Base-by-base conservation (phyloP, 768 basidiomycete species). In the Lactarius hatsudake region DNA sequence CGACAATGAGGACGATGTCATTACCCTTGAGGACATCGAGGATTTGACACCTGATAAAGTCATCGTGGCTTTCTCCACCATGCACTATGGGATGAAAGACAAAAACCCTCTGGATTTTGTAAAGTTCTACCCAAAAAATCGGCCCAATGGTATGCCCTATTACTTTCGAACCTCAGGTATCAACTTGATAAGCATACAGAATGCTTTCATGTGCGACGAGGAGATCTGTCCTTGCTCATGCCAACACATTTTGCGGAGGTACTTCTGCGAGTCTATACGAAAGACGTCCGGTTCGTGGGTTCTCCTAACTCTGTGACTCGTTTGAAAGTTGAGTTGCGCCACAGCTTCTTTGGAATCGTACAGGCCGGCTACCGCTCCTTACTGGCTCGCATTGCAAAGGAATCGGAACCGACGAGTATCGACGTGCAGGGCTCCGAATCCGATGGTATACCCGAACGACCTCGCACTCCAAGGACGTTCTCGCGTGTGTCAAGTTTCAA, bases 81-180 rank as follows among this genome's bases (percentile, higher is more conserved):
- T 93, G 81, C 93, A 94, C 73, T 88, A 90, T 71, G 93, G 92
- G 3, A 90, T 89, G 86, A 79, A 83, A 69, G 84, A 85, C 54
- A 75, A 79, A 68, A 91, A 90, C 71, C 93, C 93, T 1, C 73
- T 93, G 56, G 82, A 88, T 55, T 81, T 76, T 18, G 84, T 92
- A 62, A 85, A 81, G 73, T 94, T 93, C 72, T 93, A 92, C 72
- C 85, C 86, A 0, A 93, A 93, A 75, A 77, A 80, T 17, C 79
- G 82, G 20, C 84, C 84, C 0, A 75, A 87, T 64, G 71, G 90
- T 92, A 72, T 66, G 74, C 57, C 20, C 12, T 51, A 45, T 30
- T 60, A 15, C 54, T 30, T n/a, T 28, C 20, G 23, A 59, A 26
- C 30, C 61, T 17, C 56, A 40, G 18, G 51, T 18, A 53, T 12